Base-by-base conservation (phyloP, 257 asterid genomes). In the Penstemon eatonii region DNA sequence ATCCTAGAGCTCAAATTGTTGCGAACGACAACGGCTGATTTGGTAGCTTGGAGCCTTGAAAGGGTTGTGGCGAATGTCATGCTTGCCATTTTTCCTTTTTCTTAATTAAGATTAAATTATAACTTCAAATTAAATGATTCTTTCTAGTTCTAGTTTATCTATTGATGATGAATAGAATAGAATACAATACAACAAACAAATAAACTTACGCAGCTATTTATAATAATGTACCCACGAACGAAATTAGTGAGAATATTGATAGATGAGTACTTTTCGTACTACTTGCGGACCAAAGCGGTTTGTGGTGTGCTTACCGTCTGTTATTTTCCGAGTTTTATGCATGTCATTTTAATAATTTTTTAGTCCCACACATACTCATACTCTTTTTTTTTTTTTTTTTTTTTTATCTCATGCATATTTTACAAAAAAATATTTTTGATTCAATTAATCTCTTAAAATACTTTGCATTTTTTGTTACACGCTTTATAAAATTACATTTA, bases 21-120 rank as follows among this genome's bases (percentile, higher is more conserved):
- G 15, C 71, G 75, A 1, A 55, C 69, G n/a, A 73, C 15, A 49
- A 18, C 25, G 45, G 66, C 51, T 63, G 82, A 56, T 65, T 60
- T 61, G 49, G 83, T 56, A 25, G 75, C 70, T 67, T 78, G 88
- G 75, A 86, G 38, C 78, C 63, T 87, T 18, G 85, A 44, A 19
- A 83, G 39, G 47, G 79, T 67, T 67, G 59, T 52, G 68, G 74
- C 69, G 50, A 82, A 47, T 8, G 82, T 75, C 80, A 83, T 81
- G 87, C 75, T 79, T 67, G 81, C 78, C 84, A 81, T 78, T 56
- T 66, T 15, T 19, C 33, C 56, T 15, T 45, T 38, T 15, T 12
- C 55, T 13, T 9, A 8, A 2, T 19, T 11, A 5, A n/a, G 19
- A 40, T 6, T 40, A 11, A 11, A 36, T 4, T 11, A 3, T 39